Evolutionary conservation across 345 rosid species (phyloP).

Genomic region (Aegle marmelos): DNA sequence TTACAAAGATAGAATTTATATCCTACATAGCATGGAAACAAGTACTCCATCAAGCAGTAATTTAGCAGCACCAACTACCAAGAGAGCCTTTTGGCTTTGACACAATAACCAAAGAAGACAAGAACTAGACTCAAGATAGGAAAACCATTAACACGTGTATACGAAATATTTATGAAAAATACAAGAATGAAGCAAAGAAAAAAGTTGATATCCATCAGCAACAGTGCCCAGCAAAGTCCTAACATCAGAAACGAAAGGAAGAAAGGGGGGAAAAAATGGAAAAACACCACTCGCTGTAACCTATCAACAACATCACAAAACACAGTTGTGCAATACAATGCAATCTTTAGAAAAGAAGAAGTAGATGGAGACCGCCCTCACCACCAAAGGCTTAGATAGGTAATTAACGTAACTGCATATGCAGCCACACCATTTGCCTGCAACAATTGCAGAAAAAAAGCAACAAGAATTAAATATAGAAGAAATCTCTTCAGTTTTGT

Average conservation of each 20-base stretch:
- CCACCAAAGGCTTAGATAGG: conserved; percentile 96
- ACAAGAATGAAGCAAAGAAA: neutral
- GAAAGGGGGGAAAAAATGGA: neutral
- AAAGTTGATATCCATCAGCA: neutral
- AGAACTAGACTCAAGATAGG: neutral
- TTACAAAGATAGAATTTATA: neutral
- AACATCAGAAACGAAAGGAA: neutral
- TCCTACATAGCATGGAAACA: neutral
- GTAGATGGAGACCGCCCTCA: conserved; percentile 36
- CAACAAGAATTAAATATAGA: neutral
- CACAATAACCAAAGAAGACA: neutral
- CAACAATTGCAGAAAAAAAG: conserved; percentile 21
- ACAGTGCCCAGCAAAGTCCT: neutral
- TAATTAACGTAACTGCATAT: conserved; percentile 65
- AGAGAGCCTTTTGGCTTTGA: neutral
- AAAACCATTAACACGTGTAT: neutral
- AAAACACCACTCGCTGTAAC: neutral
- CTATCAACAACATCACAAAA: neutral
- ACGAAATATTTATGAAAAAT: neutral
- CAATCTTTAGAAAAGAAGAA: conserved; percentile 1
- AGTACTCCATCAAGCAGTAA: neutral
- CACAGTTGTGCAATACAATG: neutral
- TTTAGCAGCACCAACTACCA: neutral
- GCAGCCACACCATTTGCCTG: conserved; percentile 95
- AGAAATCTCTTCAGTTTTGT: neutral